Conservation (phyloP, 2,329 filamentous ascomycete species). For the Uncinocarpus reesii region DNA sequence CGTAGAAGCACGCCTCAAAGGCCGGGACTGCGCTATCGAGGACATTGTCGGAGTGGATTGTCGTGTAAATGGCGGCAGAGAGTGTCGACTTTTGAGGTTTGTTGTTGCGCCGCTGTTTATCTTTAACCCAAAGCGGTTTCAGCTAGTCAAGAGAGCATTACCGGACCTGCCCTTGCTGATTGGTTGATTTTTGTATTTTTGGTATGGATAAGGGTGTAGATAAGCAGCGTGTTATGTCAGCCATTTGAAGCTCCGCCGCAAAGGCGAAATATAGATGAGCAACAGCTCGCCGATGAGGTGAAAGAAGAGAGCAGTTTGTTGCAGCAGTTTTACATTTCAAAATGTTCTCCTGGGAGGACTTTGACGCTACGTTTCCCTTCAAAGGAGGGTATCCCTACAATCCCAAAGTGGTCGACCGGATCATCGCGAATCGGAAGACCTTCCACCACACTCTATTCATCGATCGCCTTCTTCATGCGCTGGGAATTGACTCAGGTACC, state of each 20-base stretch:
- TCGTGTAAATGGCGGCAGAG: background rate
- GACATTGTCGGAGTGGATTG: slow-evolving; percentile 23
- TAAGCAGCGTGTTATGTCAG: too few relatives aligned
- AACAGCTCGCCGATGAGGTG: too few relatives aligned
- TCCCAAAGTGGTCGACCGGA: slow-evolving; percentile 50
- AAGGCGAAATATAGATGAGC: too few relatives aligned
- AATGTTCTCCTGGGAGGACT: slow-evolving; percentile 48
- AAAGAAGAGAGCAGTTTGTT: background rate
- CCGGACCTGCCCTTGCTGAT: too few relatives aligned
- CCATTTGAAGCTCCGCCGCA: too few relatives aligned
- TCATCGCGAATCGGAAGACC: slow-evolving; percentile 55
- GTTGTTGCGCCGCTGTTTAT: slow-evolving; percentile 16
- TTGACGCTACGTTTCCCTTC: slow-evolving; percentile 56
- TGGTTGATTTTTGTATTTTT: too few relatives aligned
- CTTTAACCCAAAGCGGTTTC: slow-evolving; percentile 15
- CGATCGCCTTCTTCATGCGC: slow-evolving; percentile 61
- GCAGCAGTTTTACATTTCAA: too few relatives aligned
- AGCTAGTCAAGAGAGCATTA: background rate
- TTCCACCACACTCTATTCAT: slow-evolving; percentile 66
- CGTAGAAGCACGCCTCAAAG: slow-evolving; percentile 50
- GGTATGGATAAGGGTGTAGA: too few relatives aligned
- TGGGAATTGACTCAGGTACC: slow-evolving; percentile 60
- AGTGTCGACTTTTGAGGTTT: background rate
- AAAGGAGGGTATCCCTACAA: slow-evolving; percentile 54
- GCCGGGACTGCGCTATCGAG: slow-evolving; percentile 39